Evolutionary conservation across 768 basidiomycete genomes (phyloP).

Genomic region (Rhodosporidiobolus sp.): DNA sequence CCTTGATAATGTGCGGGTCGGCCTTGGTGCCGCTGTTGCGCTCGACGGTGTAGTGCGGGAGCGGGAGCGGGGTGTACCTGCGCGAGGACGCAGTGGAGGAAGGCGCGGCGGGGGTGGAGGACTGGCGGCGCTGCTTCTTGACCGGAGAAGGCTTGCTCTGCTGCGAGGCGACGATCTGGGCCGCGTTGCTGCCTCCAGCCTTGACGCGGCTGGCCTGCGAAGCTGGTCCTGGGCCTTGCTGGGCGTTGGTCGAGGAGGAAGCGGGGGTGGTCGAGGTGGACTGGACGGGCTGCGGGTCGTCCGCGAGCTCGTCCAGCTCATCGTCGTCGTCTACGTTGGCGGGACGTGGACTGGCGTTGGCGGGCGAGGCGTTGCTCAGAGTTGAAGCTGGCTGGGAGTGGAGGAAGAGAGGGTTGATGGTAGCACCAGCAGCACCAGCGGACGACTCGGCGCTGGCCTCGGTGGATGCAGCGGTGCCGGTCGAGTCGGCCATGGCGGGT

Average conservation of each 20-base stretch:
- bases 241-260: background rate
- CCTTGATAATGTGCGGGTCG: slow-evolving; percentile 11
- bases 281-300: too few species aligned
- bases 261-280: too few species aligned
- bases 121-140: background rate
- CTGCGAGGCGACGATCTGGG: background rate
- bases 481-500: too few species aligned
- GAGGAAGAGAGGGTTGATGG: too few species aligned
- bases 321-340: background rate
- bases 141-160: background rate
- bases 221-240: slow-evolving; percentile 7
- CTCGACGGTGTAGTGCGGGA: slow-evolving; percentile 27
- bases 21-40: background rate
- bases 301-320: slow-evolving; percentile 1
- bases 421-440: too few species aligned
- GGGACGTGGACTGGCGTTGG: background rate
- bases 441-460: too few species aligned
- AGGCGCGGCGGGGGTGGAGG: background rate
- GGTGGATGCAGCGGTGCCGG: too few species aligned
- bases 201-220: background rate
- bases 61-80: background rate
- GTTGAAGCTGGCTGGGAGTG: background rate
- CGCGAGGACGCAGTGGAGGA: background rate
- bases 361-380: background rate
- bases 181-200: background rate